Conservation (phyloP, 495 filamentous ascomycete genomes). For the Penicillium alfredii region DNA sequence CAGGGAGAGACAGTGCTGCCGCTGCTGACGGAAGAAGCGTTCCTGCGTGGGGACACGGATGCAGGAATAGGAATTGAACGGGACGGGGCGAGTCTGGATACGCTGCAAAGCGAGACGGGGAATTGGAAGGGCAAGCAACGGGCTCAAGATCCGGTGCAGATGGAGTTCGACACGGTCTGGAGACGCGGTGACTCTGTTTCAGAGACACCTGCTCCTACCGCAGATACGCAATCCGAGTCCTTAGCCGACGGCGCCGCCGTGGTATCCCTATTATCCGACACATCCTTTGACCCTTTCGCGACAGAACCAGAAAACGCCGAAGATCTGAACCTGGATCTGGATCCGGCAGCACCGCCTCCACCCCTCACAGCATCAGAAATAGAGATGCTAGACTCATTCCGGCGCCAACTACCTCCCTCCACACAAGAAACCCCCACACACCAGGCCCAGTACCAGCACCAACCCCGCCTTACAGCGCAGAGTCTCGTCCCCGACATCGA, state of each 20-base stretch:
- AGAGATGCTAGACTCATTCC: constrained; percentile 35
- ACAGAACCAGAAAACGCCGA: constrained; percentile 9
- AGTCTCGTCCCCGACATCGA: constrained; percentile 44
- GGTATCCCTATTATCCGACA: constrained; percentile 46
- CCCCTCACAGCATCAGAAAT: constrained; percentile 26
- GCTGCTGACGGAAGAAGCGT: constrained; percentile 25
- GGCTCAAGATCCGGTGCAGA: constrained; percentile 11
- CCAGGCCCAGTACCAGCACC: constrained; percentile 3
- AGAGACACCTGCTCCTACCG: no score
- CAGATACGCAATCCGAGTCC: constrained; percentile 4
- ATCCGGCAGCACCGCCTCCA: constrained; percentile 11
- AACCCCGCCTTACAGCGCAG: constrained; percentile 17
- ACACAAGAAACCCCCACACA: no score
- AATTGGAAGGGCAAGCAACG: constrained; percentile 29
- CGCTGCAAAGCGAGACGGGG: constrained; percentile 9
- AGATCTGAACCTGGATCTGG: constrained; percentile 36
- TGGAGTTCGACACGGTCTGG: constrained; percentile 17
- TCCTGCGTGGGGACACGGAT: constrained; percentile 13
- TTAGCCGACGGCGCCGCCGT: constrained; percentile 43
- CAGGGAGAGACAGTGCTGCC: constrained; percentile 22
- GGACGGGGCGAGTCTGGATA: neutral
- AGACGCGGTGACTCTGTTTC: constrained; percentile 4
- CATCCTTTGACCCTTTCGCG: constrained; percentile 44
- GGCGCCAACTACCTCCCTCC: constrained; percentile 11
- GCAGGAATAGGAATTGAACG: neutral